These are phyloP conservation scores for Fusarium pseudocircinatum DNA, from an alignment of 2,329 filamentous ascomycete species.

Conservation along the genomic window DNA sequence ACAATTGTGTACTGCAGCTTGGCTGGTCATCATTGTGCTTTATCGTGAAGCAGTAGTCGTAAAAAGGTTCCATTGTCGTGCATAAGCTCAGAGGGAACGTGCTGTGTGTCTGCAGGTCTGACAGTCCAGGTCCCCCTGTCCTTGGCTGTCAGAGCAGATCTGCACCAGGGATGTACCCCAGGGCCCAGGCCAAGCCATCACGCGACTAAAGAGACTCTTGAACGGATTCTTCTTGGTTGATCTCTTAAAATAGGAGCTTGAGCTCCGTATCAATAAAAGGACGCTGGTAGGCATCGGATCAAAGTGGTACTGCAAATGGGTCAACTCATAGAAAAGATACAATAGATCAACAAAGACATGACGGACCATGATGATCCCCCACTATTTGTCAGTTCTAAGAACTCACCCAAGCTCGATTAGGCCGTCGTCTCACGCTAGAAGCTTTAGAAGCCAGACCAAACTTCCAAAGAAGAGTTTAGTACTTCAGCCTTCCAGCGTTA, in stretches of 20 bases:
- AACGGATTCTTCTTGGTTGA: background rate
- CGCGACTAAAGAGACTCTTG: background rate
- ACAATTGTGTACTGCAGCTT: background rate
- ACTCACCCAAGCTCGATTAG: conserved; percentile 16
- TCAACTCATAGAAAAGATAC: background rate
- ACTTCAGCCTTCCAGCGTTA: background rate
- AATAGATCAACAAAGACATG: background rate
- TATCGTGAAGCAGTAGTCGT: background rate
- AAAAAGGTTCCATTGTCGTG: conserved; percentile 1
- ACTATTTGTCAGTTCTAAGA: conserved; percentile 9
- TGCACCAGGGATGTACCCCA: conserved; percentile 25
- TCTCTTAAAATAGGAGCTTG: background rate
- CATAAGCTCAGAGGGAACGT: conserved; percentile 24
- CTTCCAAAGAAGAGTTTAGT: conserved; percentile 26
- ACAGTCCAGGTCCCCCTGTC: conserved; percentile 31
- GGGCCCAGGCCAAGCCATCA: conserved; percentile 14
- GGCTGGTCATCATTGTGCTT: background rate
- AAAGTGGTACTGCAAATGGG: background rate
- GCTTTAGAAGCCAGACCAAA: conserved; percentile 18
- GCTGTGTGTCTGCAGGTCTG: conserved; percentile 27
- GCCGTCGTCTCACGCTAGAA: conserved; percentile 39
- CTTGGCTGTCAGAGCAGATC: conserved; percentile 18
- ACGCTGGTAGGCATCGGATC: background rate
- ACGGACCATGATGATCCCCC: conserved; percentile 3
- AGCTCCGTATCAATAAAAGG: too few relatives aligned